phyloP scores from a whole-genome alignment of 352 stramenopile genomes.

The Phytopythium montanum region DNA sequence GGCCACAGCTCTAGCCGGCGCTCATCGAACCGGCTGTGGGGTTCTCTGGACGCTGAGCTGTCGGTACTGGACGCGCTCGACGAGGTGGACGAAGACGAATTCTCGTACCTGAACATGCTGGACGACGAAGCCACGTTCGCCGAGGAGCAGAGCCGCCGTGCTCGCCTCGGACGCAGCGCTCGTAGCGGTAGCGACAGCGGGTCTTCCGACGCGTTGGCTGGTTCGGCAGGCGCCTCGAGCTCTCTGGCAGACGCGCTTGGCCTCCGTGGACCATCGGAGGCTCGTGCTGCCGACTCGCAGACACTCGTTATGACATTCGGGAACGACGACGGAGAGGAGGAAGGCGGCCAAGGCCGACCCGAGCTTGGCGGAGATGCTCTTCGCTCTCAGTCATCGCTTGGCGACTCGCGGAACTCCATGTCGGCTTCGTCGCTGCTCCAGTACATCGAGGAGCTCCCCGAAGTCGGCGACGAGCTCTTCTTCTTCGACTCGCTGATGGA shows the following conservation, averaged over 20 bases:
- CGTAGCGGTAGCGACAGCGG: background rate
- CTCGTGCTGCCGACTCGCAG: conserved; percentile 9
- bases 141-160: conserved; percentile 50
- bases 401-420: conserved; percentile 11
- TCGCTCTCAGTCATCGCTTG: background rate
- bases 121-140: conserved; percentile 60
- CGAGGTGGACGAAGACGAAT: conserved; percentile 83
- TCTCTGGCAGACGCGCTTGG: conserved; percentile 4
- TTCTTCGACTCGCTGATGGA: conserved; percentile 53
- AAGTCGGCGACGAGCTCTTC: conserved; percentile 48
- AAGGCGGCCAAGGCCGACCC: conserved; percentile 1
- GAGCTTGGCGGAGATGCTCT: background rate
- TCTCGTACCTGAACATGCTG: conserved; percentile 73
- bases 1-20: conserved; percentile 28
- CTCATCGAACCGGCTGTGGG: conserved; percentile 50
- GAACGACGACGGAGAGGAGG: conserved; percentile 25
- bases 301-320: conserved; percentile 42
- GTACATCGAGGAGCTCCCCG: conserved; percentile 57
- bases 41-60: conserved; percentile 65
- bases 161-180: conserved; percentile 10
- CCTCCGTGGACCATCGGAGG: conserved; percentile 1
- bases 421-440: conserved; percentile 37
- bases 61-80: conserved; percentile 71
- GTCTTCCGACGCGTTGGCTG: background rate
- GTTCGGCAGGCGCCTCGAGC: background rate